Base-by-base conservation (phyloP, 305 asterid genomes). In the Stenogyne calaminthoides region DNA sequence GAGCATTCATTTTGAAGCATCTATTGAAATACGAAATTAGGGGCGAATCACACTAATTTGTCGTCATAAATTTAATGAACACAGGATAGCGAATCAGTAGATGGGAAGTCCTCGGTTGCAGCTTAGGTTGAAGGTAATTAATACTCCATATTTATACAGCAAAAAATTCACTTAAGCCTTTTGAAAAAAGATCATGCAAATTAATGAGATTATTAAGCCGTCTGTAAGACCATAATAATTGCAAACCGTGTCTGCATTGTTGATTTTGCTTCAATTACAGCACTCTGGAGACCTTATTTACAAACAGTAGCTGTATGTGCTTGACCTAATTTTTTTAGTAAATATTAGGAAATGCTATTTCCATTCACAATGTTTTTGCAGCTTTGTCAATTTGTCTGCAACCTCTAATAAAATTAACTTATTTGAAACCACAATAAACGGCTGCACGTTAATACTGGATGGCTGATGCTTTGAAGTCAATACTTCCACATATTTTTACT, bases 1-100 rank as follows among this genome's bases (percentile, higher is more conserved):
- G 57, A 62, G n/a, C 52, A 75, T 70, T 34, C 25, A 18, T 63
- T 52, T 69, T 29, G 61, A 56, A 71, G 49, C 12, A 36, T 64
- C 6, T 27, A 5, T 67, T 58, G 49, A 42, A 9, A 15, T 46
- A 73, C 4, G 42, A 39, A 34, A 44, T 29, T 74, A 69, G 60
- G n/a, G 6, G 59, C 14, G 25, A 54, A 37, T 19, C 20, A 32
- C 25, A 22, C 40, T 5, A 52, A 37, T 19, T 36, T 18, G 27
- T 57, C 54, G 22, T 74, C 62, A 36, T 58, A 15, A 59, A 60
- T 49, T 59, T 57, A 16, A 46, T 36, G 25, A 62, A 42, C 37
- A 58, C 42, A 44, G 37, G 73, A 34, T 16, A 9, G 37, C 20
- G 47, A 61, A 57, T 42, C 42, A 58, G 70, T 37, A 8, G 34